Evolutionary conservation across 192 early-diverging fungal genomes (phyloP), one percentile per base, ranked within the genome.

Genomic region (Podila clonocystis): DNA sequence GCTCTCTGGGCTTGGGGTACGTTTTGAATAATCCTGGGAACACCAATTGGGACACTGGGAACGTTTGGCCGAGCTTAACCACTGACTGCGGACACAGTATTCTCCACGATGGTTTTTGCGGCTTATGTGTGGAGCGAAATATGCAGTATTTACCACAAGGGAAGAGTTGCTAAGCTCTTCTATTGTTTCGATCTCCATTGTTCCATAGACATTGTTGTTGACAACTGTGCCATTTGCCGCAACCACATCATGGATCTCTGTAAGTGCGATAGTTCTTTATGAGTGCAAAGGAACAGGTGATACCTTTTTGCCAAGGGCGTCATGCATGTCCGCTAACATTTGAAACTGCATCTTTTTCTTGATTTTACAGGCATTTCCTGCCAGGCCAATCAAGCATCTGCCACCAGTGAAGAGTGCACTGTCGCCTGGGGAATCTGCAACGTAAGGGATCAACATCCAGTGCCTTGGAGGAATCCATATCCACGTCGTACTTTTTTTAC

Each of bases 221-320:
- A 97, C 83, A 97, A 96, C 84, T 99, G 97, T 74, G 97, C 97
- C 65, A 99, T 99, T 87, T 99, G 97, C 85, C 91, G 97, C 77
- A 99, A 99, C 86, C 97, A 99, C 86, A 99, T 97, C 85, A 99
- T 99, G 97, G 97, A 99, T 78, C 90, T 97, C 61, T 99, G 97
- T 93, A 87, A 73, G 89, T 45, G 41, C 15, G 41, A 45, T 45
- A 2, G 41, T 17, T 15, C 41, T 2, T 15, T 45, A 9, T 41
- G 38, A 9, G 41, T 15, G 4, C 41, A 65, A 8, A 15, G 15
- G 12, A 45, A 8, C 41, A 45, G 3, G 41, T 4, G 8, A 45
- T 15, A 41, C 41, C 3, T 33, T 15, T 45, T 31, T 20, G n/a
- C 61, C 36, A 45, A 6, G 4, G 38, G 22, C 36, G 6, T 26